Evolutionary conservation across 306 rosid species (phyloP).

Genomic region (Quillaja saponaria): DNA sequence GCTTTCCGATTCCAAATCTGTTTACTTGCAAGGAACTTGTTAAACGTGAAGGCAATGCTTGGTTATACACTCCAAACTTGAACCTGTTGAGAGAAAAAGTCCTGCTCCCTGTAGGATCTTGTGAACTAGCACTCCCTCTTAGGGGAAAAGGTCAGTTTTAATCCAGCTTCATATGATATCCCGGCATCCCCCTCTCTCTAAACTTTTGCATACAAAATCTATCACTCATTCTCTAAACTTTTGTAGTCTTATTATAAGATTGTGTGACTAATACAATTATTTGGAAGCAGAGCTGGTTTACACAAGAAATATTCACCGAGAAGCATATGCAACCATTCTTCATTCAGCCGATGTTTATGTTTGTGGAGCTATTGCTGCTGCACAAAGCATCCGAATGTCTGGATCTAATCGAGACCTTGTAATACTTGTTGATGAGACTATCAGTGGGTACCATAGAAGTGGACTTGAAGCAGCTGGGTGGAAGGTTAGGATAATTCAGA

Average conservation of each 20-base stretch:
- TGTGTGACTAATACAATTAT: slow-evolving; percentile 22
- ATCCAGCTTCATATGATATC: neutral
- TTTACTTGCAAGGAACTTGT: slow-evolving; percentile 72
- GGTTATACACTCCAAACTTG: slow-evolving; percentile 83
- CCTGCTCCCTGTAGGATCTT: slow-evolving; percentile 84
- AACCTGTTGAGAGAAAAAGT: slow-evolving; percentile 61
- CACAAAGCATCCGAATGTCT: slow-evolving; percentile 87
- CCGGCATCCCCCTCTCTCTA: no score
- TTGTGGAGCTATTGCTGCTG: slow-evolving; percentile 94
- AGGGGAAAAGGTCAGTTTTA: slow-evolving; percentile 67
- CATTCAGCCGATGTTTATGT: slow-evolving; percentile 94
- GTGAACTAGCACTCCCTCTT: slow-evolving; percentile 91
- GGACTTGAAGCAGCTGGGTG: slow-evolving; percentile 97
- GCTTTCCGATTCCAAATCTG: slow-evolving; percentile 80
- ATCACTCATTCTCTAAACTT: neutral
- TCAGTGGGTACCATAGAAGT: slow-evolving; percentile 74
- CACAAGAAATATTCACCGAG: slow-evolving; percentile 61
- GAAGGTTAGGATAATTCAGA: slow-evolving; percentile 76
- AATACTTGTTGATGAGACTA: slow-evolving; percentile 85
- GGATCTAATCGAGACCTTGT: slow-evolving; percentile 90
- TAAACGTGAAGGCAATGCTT: slow-evolving; percentile 58
- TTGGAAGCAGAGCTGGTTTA: slow-evolving; percentile 60
- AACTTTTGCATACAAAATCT: neutral
- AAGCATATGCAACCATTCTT: slow-evolving; percentile 94
- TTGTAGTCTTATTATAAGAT: slow-evolving; percentile 7